Evolutionary conservation across 139 green algal species (phyloP), one percentile per base, ranked within the genome.

Genomic region (Penium margaritaceum): DNA sequence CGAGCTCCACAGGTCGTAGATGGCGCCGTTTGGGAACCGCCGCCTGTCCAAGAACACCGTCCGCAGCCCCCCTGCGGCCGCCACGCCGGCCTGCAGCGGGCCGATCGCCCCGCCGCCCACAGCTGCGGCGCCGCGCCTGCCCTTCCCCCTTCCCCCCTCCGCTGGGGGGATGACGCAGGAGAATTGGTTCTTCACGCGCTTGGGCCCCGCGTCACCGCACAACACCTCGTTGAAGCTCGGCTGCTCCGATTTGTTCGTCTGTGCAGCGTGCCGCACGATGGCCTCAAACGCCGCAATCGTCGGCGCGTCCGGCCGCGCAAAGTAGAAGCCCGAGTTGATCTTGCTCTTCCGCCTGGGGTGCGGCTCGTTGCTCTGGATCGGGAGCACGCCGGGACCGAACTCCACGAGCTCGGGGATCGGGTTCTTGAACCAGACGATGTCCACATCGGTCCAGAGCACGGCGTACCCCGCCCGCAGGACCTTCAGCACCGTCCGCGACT

Each of bases 341-440:
- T 54, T 19, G 19, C 46, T 24, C 46, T 57, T 21, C 46, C 46
- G 46, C 46, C 19, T 24, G 19, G 19, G 19, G 44, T 74, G 27
- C n/a, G 21, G 37, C 4, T 76, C 3, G 46, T 76, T 55, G 35
- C 55, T 74, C 46, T 76, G 68, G 5, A 67, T 32, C 27, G 36
- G n/a, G 30, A 78, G 43, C 30, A 24, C 21, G 17, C 35, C 38
- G 5, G 70, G 63, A 5, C 58, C 58, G 34, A 76, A 77, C 6
- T 17, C n/a, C 29, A 70, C 19, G 24, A 78, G 36, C 7, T 75
- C 39, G 24, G 61, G 61, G 24, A 76, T 51, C 29, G 70, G 70
- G 43, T 78, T 76, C n/a, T 55, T 63, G 70, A 78, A 78, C 70
- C 70, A 78, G n/a, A 60, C 64, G 58, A 78, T 14, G 58, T 78